phyloP scores from a whole-genome alignment of 305 asterid genomes.

The Striga hermonthica region DNA sequence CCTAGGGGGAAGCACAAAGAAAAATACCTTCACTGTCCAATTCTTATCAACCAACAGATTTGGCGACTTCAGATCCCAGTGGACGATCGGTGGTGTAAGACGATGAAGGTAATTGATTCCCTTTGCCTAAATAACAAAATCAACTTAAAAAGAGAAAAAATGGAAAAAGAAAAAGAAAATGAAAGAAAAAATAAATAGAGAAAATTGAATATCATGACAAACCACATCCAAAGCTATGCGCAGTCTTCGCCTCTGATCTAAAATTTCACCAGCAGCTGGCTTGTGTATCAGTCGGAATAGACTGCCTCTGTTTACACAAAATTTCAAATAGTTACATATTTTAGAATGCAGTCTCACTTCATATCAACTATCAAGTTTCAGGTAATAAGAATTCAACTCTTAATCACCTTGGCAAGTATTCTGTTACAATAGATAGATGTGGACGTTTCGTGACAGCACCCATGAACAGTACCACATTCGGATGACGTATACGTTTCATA shows the following conservation, averaged over 20 bases:
- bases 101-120: conserved; percentile 92
- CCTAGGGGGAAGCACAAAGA: conserved; percentile 20
- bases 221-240: conserved; percentile 98
- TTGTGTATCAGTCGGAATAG: conserved; percentile 80
- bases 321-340: conserved; percentile 12
- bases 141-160: neutral
- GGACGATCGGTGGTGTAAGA: conserved; percentile 81
- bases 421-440: conserved; percentile 86
- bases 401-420: conserved; percentile 79
- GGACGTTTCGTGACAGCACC: conserved; percentile 94
- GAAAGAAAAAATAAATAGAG: neutral
- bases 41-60: conserved; percentile 87
- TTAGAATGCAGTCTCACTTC: conserved; percentile 21
- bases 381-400: conserved; percentile 4
- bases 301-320: conserved; percentile 70
- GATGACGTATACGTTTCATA: conserved; percentile 98
- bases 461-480: conserved; percentile 95
- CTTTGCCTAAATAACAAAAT: conserved; percentile 65
- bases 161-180: conserved; percentile 5
- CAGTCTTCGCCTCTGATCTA: conserved; percentile 68
- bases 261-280: conserved; percentile 70
- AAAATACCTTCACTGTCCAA: conserved; percentile 82
- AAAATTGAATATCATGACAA: conserved; percentile 31
- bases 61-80: conserved; percentile 93
- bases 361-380: neutral